Evolutionary conservation across 768 basidiomycete species (phyloP), one percentile per base, ranked within the genome.

Genomic region (Grammothele lineata): DNA sequence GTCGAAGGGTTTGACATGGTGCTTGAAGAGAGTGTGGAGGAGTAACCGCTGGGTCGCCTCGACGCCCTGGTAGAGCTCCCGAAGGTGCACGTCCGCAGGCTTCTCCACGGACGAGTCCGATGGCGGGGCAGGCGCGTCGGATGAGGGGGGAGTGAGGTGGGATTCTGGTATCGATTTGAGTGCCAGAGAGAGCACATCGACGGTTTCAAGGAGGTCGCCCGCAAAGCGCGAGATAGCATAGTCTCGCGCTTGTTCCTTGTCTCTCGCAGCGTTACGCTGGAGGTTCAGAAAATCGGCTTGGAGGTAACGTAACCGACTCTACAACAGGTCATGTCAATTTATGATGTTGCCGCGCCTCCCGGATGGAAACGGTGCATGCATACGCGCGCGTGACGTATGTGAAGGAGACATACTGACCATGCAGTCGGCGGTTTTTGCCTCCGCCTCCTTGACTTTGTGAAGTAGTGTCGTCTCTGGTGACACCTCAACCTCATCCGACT

Each of bases 251-350:
- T 93, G 90, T 62, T 88, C 83, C 72, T 88, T 92, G 70, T 98
- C 96, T 50, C 87, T 79, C 23, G 85, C 84, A 44, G 92, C 78
- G 59, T 93, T 92, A 45, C 93, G 87, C 63, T 94, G 92, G 36
- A 96, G 76, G 67, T 98, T 99, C 36, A 95, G 71, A 68, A 92
- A 93, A 70, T 99, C 96, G 58, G 96, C 96, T 62, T 93, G 87
- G 48, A 90, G 75, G 64, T 97, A 96, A 38, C 87, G 84, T 57
- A 96, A 75, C 53, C 92, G 89, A 63, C 83, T 77, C 95, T 96
- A 32, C 8, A 47, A 27, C 15, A 36, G 36, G 45, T 25, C 12
- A 40, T 42, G 56, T 14, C n/a, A 44, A 10, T 12, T 14, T 8
- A 18, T 8, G 39, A n/a, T 9, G 4, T 15, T 36, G 17, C 12